Evolutionary conservation across 1,284 basidiomycete genomes (phyloP).

Genomic region (Leucoagaricus sp.): DNA sequence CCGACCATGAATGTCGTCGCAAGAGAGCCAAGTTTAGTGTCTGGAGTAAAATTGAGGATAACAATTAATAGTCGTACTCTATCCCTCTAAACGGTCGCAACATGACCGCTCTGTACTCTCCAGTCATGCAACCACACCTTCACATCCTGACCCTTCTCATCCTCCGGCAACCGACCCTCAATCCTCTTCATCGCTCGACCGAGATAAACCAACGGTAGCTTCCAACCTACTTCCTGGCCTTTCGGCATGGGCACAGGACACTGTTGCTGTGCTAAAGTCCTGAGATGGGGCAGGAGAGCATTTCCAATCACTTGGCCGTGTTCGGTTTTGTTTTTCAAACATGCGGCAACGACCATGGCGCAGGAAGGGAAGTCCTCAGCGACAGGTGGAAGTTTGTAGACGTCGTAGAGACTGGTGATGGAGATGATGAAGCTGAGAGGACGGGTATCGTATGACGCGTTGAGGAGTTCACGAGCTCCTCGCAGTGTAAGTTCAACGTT

Average conservation of each 20-base stretch:
- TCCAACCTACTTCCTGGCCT: neutral
- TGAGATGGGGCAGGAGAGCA: slow-evolving; percentile 44
- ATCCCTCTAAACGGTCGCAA: neutral
- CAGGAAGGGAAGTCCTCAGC: slow-evolving; percentile 57
- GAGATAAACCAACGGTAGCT: slow-evolving; percentile 6
- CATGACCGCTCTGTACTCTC: slow-evolving; percentile 10
- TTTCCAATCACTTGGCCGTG: slow-evolving; percentile 42
- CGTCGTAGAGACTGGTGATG: slow-evolving; percentile 50
- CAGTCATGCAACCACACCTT: slow-evolving; percentile 5
- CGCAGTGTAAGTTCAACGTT: slow-evolving; percentile 51
- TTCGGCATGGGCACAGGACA: neutral
- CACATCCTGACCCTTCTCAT: too few relatives aligned
- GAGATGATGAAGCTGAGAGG: slow-evolving; percentile 50
- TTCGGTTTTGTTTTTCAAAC: slow-evolving; percentile 39
- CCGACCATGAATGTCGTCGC: too few relatives aligned
- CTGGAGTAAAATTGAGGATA: too few relatives aligned
- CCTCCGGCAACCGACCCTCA: neutral
- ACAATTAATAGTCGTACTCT: neutral
- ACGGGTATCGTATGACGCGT: slow-evolving; percentile 48
- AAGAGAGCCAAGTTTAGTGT: too few relatives aligned
- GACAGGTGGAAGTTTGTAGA: slow-evolving; percentile 53
- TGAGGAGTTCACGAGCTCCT: slow-evolving; percentile 54
- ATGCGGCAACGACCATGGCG: slow-evolving; percentile 57
- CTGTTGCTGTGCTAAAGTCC: slow-evolving; percentile 13
- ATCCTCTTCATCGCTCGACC: slow-evolving; percentile 2